Conservation (phyloP, 1,139 yeast genomes). For the Saccharomyces hybrid region DNA sequence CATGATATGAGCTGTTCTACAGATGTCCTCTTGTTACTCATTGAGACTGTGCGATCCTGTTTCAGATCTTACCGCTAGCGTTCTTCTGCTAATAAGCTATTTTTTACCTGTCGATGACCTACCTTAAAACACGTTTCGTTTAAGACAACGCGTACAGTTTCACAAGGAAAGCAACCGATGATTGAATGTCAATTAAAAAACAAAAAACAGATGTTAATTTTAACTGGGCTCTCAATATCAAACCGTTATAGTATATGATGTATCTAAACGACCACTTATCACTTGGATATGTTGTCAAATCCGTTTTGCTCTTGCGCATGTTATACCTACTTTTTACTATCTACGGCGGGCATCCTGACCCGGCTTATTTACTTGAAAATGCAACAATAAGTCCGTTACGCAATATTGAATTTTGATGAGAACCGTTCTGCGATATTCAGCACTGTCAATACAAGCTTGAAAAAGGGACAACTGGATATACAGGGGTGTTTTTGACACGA, state of each 20-base stretch:
- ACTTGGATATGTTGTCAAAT: not conserved
- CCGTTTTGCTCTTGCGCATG: not conserved
- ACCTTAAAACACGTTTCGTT: not conserved
- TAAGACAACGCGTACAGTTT: not conserved
- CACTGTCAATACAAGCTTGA: not conserved
- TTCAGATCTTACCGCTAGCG: not conserved
- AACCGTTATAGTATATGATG: not conserved
- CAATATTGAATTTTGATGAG: constrained; percentile 2
- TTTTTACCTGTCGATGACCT: not conserved
- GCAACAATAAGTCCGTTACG: constrained; percentile 1
- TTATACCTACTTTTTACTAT: not conserved
- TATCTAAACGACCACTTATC: not conserved
- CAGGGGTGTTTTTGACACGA: not conserved
- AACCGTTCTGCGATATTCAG: not conserved
- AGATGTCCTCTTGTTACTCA: not conserved
- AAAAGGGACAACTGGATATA: not conserved
- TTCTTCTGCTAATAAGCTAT: not conserved
- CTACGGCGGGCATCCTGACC: not conserved
- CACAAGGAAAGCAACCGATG: not conserved
- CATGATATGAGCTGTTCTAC: constrained; percentile 26
- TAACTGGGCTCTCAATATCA: not conserved
- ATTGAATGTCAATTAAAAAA: not conserved
- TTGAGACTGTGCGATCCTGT: not conserved
- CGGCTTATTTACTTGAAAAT: not conserved
- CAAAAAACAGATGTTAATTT: not conserved